Conservation (phyloP, 2,329 filamentous ascomycete genomes). For the Metarhizium brunneum region DNA sequence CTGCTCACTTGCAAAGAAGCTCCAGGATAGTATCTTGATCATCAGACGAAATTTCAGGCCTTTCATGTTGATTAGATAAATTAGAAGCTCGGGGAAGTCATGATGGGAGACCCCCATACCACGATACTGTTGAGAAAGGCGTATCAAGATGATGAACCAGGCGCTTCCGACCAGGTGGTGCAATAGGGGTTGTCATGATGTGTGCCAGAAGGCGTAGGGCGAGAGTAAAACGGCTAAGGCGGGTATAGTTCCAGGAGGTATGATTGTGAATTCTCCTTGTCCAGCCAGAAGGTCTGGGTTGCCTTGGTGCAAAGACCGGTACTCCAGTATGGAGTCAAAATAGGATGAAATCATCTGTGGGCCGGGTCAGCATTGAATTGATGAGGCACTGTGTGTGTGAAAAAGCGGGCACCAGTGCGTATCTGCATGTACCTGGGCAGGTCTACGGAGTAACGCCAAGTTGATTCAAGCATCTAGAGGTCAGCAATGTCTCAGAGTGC, state of each 20-base stretch:
- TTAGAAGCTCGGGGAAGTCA: not conserved
- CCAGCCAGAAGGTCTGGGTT: not conserved
- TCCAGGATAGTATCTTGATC: constrained; percentile 58
- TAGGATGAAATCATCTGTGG: too few species aligned
- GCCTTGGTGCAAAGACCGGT: too few species aligned
- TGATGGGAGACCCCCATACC: constrained; percentile 35
- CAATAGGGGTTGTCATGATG: constrained; percentile 16
- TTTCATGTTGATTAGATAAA: constrained; percentile 19
- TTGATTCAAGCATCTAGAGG: too few species aligned
- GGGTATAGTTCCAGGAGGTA: not conserved
- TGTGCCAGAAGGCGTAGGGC: not conserved
- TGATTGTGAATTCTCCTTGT: not conserved
- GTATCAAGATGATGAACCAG: constrained; percentile 56
- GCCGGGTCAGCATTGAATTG: too few species aligned
- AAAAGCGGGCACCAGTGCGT: too few species aligned
- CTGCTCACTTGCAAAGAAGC: constrained; percentile 52
- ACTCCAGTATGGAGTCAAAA: too few species aligned
- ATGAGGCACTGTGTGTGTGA: too few species aligned
- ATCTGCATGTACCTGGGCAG: too few species aligned
- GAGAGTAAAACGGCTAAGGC: not conserved
- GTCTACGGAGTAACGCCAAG: too few species aligned
- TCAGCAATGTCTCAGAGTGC: too few species aligned
- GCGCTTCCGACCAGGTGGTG: constrained; percentile 36
- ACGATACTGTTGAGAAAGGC: constrained; percentile 51
- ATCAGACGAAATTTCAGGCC: constrained; percentile 49